These are phyloP conservation scores for Trichoderma sp. DNA, from an alignment of 2,329 filamentous ascomycete genomes.

Conservation along the genomic window DNA sequence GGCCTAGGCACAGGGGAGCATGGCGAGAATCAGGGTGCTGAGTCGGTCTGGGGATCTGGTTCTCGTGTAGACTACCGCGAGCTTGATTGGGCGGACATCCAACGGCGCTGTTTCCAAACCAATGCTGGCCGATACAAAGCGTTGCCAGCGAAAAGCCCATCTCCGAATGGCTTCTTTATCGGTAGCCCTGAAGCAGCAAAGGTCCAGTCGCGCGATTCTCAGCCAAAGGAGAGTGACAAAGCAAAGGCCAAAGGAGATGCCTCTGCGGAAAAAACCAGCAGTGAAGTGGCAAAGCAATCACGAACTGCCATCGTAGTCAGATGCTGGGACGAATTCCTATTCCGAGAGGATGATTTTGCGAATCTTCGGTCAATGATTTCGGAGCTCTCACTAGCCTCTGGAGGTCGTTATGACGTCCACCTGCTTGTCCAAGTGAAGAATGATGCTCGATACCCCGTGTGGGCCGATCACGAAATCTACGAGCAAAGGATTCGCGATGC, in stretches of 20 bases:
- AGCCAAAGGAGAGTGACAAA: not conserved
- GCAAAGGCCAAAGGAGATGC: not conserved
- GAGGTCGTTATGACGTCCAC: constrained; percentile 84
- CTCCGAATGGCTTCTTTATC: constrained; percentile 55
- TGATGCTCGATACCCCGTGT: constrained; percentile 73
- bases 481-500: constrained; percentile 65
- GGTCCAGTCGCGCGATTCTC: not conserved
- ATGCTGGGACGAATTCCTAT: constrained; percentile 78
- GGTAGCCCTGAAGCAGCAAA: constrained; percentile 2
- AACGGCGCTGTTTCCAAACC: constrained; percentile 69
- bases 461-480: constrained; percentile 72
- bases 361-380: constrained; percentile 82
- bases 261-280: not conserved
- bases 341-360: constrained; percentile 77
- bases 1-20: constrained; percentile 84
- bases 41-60: constrained; percentile 71
- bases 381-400: constrained; percentile 77
- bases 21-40: constrained; percentile 78
- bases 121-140: constrained; percentile 71
- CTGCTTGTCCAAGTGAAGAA: constrained; percentile 82
- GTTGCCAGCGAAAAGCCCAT: constrained; percentile 42
- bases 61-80: constrained; percentile 75
- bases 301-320: constrained; percentile 77
- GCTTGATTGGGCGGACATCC: constrained; percentile 77
- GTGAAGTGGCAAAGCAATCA: constrained; percentile 32